Evolutionary conservation across 805 yeast species (phyloP), one percentile per base, ranked within the genome.

Genomic region (Nakazawaea pomicola): DNA sequence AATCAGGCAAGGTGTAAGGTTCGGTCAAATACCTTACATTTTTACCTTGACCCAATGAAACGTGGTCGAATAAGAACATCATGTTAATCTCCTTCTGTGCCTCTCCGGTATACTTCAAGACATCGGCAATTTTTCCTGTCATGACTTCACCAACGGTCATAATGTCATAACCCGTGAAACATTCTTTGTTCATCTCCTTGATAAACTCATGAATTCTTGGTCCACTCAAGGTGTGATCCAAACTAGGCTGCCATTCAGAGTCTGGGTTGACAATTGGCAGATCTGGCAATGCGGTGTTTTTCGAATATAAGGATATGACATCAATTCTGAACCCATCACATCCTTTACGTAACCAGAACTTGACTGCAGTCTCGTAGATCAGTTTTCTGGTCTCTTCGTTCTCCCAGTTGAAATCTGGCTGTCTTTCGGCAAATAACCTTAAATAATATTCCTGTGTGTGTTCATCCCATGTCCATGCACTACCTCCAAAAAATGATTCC

Each of bases 321-420:
- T 76, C 81, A 41, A 76, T 72, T 59, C 81, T 64, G 61, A 76
- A 76, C 2, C 82, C 82, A 52, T 74, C 78, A 21, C 72, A 65
- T 21, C 81, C 82, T 47, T 68, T 67, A 37, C 71, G 67, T 43
- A 68, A 68, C 82, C 83, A 76, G 56, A 66, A 76, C 29, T 60
- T 60, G 47, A 74, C 57, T 9, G 79, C 77, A 19, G 64, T 54
- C 31, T 71, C 61, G 57, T 72, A 72, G 41, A 76, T 46, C 25
- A 63, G 63, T 11, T 46, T 49, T n/a, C 64, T 45, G 23, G 54
- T 57, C 49, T 57, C 70, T 43, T 57, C 66, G 51, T 67, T 74
- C 49, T 76, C 81, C 83, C 82, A 77, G 58, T 76, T 77, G 51
- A 77, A 62, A 51, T 77, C 82, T 11, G 81, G 82, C 57, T 77